A percentile compares a stretch with the other conserved stretches of the same genome.
Evolutionary conservation across 352 stramenopile species (phyloP).

Genomic region (Globisporangium echinulatum): DNA sequence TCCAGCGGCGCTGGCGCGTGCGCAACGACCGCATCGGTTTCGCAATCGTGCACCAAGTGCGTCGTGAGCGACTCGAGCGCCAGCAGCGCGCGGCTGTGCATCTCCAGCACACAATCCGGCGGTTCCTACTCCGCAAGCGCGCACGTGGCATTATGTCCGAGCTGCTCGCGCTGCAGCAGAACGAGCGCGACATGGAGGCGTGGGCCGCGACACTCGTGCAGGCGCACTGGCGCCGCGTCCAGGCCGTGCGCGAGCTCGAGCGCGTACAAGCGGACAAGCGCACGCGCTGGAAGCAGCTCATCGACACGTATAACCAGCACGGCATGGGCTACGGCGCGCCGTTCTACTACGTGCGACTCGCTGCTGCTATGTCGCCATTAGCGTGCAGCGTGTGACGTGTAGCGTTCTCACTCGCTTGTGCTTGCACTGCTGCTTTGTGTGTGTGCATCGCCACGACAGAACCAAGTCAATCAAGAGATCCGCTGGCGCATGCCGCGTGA

Average conservation of each 20-base stretch:
- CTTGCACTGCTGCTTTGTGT: conserved; percentile 13
- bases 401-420: conserved; percentile 1
- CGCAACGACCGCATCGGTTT: conserved; percentile 40
- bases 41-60: conserved; percentile 29
- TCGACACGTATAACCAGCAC: conserved; percentile 78
- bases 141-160: conserved; percentile 41
- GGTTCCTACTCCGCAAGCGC: conserved; percentile 35
- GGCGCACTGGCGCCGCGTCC: conserved; percentile 42
- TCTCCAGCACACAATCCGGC: conserved; percentile 39
- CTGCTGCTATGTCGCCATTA: too few relatives aligned
- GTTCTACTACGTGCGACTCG: conserved; percentile 87
- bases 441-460: conserved; percentile 30
- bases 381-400: background rate
- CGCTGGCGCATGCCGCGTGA: conserved; percentile 88
- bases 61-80: conserved; percentile 20
- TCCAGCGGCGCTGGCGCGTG: conserved; percentile 52
- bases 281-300: conserved; percentile 90
- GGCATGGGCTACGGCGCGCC: conserved; percentile 55
- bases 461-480: conserved; percentile 89
- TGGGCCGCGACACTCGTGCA: conserved; percentile 75
- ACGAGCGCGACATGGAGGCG: conserved; percentile 48
- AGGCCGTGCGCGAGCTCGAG: conserved; percentile 29
- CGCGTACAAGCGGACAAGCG: conserved; percentile 30
- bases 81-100: conserved; percentile 26
- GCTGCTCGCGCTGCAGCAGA: conserved; percentile 31